These are phyloP conservation scores for Trichoderma semiorbis DNA, from an alignment of 2,329 filamentous ascomycete species.

Conservation along the genomic window DNA sequence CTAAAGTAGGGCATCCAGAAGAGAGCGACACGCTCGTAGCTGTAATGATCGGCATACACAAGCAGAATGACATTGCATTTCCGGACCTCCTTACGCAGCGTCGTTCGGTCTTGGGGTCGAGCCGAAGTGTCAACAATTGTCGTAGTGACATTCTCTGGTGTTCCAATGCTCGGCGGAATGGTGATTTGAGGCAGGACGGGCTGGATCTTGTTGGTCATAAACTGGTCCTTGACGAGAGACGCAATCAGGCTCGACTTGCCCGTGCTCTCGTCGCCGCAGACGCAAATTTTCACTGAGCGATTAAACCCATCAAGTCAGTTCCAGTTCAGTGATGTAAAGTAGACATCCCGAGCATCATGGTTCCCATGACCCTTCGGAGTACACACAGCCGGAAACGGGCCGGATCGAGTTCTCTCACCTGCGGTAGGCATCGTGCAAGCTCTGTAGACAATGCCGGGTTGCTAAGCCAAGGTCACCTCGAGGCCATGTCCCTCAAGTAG, in stretches of 20 bases:
- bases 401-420: constrained; percentile 4
- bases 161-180: constrained; percentile 87
- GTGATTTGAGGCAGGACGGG: constrained; percentile 92
- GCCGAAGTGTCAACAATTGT: constrained; percentile 97
- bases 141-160: constrained; percentile 93
- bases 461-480: constrained; percentile 8
- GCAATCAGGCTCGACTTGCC: constrained; percentile 92
- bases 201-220: constrained; percentile 93
- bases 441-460: constrained; percentile 1
- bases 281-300: constrained; percentile 76
- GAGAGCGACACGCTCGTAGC: constrained; percentile 92
- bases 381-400: neutral
- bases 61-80: constrained; percentile 96
- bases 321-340: neutral
- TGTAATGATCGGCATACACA: constrained; percentile 98
- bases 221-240: constrained; percentile 94
- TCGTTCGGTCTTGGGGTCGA: constrained; percentile 86
- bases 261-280: constrained; percentile 94
- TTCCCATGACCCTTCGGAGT: neutral
- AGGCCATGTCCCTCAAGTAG: constrained; percentile 22
- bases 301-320: neutral
- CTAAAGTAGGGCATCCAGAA: constrained; percentile 99
- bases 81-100: constrained; percentile 86
- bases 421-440: constrained; percentile 28
- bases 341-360: neutral